Percentiles rank a stretch among this genome's conserved stretches.
phyloP scores from a whole-genome alignment of 495 filamentous ascomycete genomes.

The Clohesyomyces aquaticus region DNA sequence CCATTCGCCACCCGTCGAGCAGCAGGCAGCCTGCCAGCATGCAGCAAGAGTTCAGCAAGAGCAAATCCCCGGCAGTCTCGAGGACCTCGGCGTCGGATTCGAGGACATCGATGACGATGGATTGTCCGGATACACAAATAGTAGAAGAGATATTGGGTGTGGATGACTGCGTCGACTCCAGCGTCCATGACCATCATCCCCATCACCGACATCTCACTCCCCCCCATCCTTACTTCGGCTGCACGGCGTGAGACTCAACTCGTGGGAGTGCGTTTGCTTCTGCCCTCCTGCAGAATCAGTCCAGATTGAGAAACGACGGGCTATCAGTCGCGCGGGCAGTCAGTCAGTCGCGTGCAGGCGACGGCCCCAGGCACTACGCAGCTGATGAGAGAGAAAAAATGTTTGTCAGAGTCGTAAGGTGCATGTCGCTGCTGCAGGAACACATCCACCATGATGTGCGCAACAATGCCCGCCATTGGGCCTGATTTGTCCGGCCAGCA shows the following conservation, averaged over 20 bases:
- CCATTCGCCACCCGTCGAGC: constrained; percentile 24
- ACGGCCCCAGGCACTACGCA: background rate
- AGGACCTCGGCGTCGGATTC: too few species aligned
- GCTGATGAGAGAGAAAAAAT: background rate
- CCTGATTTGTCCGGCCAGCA: constrained; percentile 33
- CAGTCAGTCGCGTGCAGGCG: background rate
- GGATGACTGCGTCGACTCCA: constrained; percentile 26
- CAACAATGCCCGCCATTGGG: constrained; percentile 7
- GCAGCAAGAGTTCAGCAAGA: too few species aligned
- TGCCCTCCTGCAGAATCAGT: constrained; percentile 7
- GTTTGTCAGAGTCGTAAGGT: background rate
- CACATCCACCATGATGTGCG: constrained; percentile 7
- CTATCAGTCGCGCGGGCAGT: background rate
- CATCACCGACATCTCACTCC: too few species aligned
- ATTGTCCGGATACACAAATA: background rate
- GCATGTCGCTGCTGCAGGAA: constrained; percentile 30
- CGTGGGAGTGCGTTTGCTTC: background rate
- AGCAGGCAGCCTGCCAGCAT: constrained; percentile 6
- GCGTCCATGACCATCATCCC: background rate
- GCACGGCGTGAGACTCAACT: constrained; percentile 6
- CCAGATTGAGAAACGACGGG: too few species aligned
- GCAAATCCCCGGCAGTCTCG: too few species aligned
- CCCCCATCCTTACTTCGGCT: background rate
- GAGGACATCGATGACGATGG: background rate
- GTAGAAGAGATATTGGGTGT: constrained; percentile 4